A percentile compares a stretch with the other conserved stretches of the same genome.
Conservation (phyloP, 305 asterid species). For the Petunia hybrid region DNA sequence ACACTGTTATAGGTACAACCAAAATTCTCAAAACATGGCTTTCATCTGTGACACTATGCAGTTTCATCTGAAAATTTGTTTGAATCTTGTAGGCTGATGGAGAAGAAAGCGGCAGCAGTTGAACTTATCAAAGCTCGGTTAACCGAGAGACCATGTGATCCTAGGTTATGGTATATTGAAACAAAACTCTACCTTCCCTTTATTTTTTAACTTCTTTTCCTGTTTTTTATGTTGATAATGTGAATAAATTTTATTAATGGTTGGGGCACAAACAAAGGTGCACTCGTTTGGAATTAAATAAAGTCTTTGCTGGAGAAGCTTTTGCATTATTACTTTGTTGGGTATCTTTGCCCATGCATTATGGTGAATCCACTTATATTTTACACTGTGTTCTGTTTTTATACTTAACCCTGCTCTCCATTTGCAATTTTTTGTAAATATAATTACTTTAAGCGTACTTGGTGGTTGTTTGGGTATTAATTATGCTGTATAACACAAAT, state of each 20-base stretch:
- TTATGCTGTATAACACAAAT: background rate
- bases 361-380: background rate
- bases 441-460: background rate
- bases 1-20: slow-evolving; percentile 63
- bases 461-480: slow-evolving; percentile 9
- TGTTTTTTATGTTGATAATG: background rate
- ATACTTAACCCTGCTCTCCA: background rate
- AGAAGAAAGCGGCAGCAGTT: slow-evolving; percentile 93
- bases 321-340: slow-evolving; percentile 24
- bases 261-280: slow-evolving; percentile 18
- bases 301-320: background rate
- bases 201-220: slow-evolving; percentile 23
- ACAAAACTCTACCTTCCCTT: background rate
- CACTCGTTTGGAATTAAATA: slow-evolving; percentile 20
- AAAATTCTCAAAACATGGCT: slow-evolving; percentile 21
- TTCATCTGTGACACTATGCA: slow-evolving; percentile 3
- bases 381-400: background rate
- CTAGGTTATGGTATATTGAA: slow-evolving; percentile 70
- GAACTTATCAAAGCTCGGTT: slow-evolving; percentile 76
- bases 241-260: no score
- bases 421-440: background rate
- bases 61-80: slow-evolving; percentile 23
- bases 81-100: slow-evolving; percentile 55
- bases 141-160: slow-evolving; percentile 72
- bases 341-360: background rate